Evolutionary conservation across 2,329 filamentous ascomycete species (phyloP).

Genomic region (Piedraia hortae): DNA sequence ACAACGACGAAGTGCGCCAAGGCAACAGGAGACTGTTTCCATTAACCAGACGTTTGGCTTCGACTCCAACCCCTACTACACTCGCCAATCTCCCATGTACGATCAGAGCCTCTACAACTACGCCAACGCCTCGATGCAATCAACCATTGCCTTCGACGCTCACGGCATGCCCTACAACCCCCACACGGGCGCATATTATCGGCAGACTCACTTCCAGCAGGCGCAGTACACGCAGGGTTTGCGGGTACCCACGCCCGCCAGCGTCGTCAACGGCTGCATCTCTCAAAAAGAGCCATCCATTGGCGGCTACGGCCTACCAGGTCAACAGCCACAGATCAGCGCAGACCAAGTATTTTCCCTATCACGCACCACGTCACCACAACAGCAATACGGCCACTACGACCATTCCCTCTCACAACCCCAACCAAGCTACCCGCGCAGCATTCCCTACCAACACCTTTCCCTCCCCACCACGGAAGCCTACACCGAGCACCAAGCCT

Average conservation of each 20-base stretch:
- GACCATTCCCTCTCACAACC: too few relatives aligned
- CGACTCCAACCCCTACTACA: constrained; percentile 10
- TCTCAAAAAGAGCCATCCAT: constrained; percentile 6
- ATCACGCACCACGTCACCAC: constrained; percentile 8
- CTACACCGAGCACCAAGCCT: constrained; percentile 10
- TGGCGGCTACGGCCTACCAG: constrained; percentile 11
- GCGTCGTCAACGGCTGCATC: neutral
- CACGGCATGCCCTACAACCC: constrained; percentile 9
- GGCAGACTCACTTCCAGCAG: constrained; percentile 5
- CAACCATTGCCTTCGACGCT: constrained; percentile 9
- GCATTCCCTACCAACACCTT: constrained; percentile 3
- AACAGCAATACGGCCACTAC: constrained; percentile 9
- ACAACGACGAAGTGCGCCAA: constrained; percentile 4
- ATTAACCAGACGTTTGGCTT: constrained; percentile 9
- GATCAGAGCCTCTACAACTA: constrained; percentile 10
- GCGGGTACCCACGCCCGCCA: constrained; percentile 7
- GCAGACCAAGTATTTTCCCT: constrained; percentile 8
- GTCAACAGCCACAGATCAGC: constrained; percentile 5
- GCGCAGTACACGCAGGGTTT: constrained; percentile 6
- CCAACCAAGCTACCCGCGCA: constrained; percentile 6
- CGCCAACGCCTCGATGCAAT: constrained; percentile 7
- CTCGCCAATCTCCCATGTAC: constrained; percentile 7
- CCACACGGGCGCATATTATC: constrained; percentile 8
- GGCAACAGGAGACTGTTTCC: constrained; percentile 5
- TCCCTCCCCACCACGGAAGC: constrained; percentile 5